Percentiles rank a stretch among this genome's conserved stretches.
Evolutionary conservation across 2,329 filamentous ascomycete species (phyloP).

Genomic region (Colletotrichum sansevieriae): DNA sequence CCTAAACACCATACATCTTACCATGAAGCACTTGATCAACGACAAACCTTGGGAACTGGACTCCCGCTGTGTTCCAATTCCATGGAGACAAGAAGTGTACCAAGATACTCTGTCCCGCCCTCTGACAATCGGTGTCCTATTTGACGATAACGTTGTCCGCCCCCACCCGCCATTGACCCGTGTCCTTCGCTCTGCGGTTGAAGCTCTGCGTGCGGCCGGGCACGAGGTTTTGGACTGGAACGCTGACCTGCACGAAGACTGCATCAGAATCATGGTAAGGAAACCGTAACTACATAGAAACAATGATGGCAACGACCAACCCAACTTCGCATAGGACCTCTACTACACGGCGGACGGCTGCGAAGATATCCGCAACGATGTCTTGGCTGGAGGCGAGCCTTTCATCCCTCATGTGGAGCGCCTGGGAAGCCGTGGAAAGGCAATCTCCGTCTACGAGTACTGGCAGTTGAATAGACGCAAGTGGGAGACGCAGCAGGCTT

Average conservation of each 20-base stretch:
- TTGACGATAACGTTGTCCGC: constrained; percentile 66
- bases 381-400: constrained; percentile 69
- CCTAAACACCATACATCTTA: constrained; percentile 57
- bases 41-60: constrained; percentile 67
- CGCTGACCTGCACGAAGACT: constrained; percentile 64
- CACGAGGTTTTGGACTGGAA: constrained; percentile 69
- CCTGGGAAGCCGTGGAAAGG: constrained; percentile 63
- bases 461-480: constrained; percentile 76
- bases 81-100: constrained; percentile 64
- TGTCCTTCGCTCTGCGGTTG: constrained; percentile 54
- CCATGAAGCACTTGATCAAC: constrained; percentile 62
- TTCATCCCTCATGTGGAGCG: constrained; percentile 69
- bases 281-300: not conserved
- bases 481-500: constrained; percentile 51
- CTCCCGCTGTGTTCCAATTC: constrained; percentile 64
- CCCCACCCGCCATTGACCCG: constrained; percentile 66
- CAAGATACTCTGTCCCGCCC: constrained; percentile 55
- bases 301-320: not conserved
- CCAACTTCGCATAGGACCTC: constrained; percentile 57
- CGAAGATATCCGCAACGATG: constrained; percentile 70
- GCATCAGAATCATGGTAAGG: constrained; percentile 66
- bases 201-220: constrained; percentile 58
- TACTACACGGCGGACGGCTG: constrained; percentile 74
- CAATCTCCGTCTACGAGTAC: constrained; percentile 74
- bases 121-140: constrained; percentile 63